Conservation (phyloP, 177 flowering plant genomes). For the Vitis hybrid region DNA sequence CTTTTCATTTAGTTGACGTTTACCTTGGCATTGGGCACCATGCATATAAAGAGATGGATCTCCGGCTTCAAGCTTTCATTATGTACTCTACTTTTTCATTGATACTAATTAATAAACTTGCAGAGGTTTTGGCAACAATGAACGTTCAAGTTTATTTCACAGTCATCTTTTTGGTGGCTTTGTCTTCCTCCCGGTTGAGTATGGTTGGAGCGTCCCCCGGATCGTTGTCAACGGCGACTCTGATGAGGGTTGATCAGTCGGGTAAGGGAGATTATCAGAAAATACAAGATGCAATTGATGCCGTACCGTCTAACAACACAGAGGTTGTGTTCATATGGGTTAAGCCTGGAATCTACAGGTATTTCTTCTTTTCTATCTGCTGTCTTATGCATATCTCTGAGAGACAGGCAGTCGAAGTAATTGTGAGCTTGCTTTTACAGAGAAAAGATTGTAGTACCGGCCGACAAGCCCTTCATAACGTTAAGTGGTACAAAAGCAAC, state of each 20-base stretch:
- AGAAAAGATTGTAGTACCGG: conserved; percentile 52
- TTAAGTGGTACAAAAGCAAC: conserved; percentile 38
- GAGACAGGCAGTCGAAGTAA: not conserved
- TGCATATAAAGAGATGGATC: not conserved
- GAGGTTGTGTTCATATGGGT: conserved; percentile 45
- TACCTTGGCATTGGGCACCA: not conserved
- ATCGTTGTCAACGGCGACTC: conserved; percentile 32
- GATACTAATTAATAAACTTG: not conserved
- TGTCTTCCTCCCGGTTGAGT: not conserved
- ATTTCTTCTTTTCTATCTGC: conserved; percentile 5
- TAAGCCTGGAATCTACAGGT: conserved; percentile 59
- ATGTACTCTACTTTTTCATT: no score
- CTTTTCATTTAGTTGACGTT: not conserved
- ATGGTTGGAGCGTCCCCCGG: not conserved
- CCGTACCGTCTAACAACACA: conserved; percentile 44
- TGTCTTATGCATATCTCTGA: not conserved
- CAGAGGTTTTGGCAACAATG: not conserved
- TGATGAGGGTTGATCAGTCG: conserved; percentile 56
- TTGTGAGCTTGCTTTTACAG: conserved; percentile 9
- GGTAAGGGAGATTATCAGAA: conserved; percentile 51
- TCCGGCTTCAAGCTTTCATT: no score
- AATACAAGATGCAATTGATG: conserved; percentile 63
- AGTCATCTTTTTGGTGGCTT: not conserved
- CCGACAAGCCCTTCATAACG: conserved; percentile 53
- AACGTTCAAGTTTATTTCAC: not conserved